A percentile compares a stretch with the other conserved stretches of the same genome.
Conservation (phyloP, 371 early-diverging fungal genomes). For the Apophysomyces sp. region DNA sequence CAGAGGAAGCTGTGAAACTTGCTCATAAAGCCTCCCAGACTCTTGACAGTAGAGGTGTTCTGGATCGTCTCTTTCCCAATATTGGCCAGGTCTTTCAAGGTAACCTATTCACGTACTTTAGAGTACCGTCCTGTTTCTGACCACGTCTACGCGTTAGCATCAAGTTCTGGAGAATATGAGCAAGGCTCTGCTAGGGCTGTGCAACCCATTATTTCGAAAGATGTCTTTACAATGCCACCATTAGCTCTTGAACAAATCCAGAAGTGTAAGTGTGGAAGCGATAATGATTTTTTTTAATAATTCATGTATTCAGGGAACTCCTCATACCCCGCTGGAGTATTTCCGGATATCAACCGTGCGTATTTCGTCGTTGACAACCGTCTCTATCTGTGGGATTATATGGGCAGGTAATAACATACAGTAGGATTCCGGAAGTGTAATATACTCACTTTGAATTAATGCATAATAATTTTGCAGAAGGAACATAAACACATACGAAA, state of each 20-base stretch:
- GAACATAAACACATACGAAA: conserved; percentile 73
- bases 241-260: conserved; percentile 16
- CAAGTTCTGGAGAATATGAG: conserved; percentile 9
- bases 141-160: neutral
- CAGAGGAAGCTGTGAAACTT: conserved; percentile 14
- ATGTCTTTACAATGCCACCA: conserved; percentile 17
- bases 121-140: neutral
- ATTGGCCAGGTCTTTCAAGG: conserved; percentile 15
- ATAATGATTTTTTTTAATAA: no score
- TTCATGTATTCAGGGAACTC: conserved; percentile 24
- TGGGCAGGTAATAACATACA: conserved; percentile 46
- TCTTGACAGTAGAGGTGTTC: conserved; percentile 1
- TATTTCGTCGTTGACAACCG: conserved; percentile 88
- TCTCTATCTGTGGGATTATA: conserved; percentile 87
- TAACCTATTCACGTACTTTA: neutral
- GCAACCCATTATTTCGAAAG: conserved; percentile 12
- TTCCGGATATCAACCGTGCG: conserved; percentile 82
- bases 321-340: conserved; percentile 31
- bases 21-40: conserved; percentile 12
- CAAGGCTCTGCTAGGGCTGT: conserved; percentile 3
- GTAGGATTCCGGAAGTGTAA: neutral
- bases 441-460: no score
- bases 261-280: conserved; percentile 11
- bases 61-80: conserved; percentile 9
- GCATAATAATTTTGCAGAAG: no score